Evolutionary conservation across 2,329 filamentous ascomycete genomes (phyloP).

Genomic region (Cladosporium phlei): DNA sequence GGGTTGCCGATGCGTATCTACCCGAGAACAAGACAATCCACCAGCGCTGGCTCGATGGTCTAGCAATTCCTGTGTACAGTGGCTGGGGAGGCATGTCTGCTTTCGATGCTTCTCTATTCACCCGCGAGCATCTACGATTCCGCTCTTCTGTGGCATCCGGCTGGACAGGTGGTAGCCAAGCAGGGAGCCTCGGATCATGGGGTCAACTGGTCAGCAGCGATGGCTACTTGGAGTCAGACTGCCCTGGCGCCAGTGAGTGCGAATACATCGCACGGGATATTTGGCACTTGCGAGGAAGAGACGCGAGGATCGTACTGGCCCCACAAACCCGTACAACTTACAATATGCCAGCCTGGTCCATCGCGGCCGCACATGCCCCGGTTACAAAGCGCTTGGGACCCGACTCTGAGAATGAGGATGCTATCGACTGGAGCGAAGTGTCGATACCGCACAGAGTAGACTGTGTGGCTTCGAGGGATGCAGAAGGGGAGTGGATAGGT

Average conservation of each 20-base stretch:
- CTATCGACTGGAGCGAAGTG: constrained; percentile 8
- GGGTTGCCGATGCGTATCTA: constrained; percentile 4
- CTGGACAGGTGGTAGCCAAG: constrained; percentile 9
- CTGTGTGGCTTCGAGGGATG: constrained; percentile 9
- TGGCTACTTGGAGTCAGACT: constrained; percentile 9
- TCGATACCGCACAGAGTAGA: neutral
- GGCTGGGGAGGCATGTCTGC: constrained; percentile 13
- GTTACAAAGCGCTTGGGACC: neutral
- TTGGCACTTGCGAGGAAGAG: constrained; percentile 11
- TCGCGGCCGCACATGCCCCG: neutral
- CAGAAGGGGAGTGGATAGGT: neutral
- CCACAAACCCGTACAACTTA: constrained; percentile 5
- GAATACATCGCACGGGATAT: constrained; percentile 11
- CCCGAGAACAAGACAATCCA: constrained; percentile 1
- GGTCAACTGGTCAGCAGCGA: constrained; percentile 6
- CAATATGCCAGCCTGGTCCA: constrained; percentile 1
- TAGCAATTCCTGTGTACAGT: constrained; percentile 9
- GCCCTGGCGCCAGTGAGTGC: constrained; percentile 13
- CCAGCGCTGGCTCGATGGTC: constrained; percentile 9
- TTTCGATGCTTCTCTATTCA: constrained; percentile 10
- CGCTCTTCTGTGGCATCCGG: constrained; percentile 1
- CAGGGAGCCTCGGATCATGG: constrained; percentile 6
- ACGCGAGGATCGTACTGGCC: constrained; percentile 5
- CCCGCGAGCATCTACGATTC: constrained; percentile 9
- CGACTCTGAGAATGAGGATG: neutral